Evolutionary conservation across 139 green algal species (phyloP).

Genomic region (Diplosphaera chodatii): DNA sequence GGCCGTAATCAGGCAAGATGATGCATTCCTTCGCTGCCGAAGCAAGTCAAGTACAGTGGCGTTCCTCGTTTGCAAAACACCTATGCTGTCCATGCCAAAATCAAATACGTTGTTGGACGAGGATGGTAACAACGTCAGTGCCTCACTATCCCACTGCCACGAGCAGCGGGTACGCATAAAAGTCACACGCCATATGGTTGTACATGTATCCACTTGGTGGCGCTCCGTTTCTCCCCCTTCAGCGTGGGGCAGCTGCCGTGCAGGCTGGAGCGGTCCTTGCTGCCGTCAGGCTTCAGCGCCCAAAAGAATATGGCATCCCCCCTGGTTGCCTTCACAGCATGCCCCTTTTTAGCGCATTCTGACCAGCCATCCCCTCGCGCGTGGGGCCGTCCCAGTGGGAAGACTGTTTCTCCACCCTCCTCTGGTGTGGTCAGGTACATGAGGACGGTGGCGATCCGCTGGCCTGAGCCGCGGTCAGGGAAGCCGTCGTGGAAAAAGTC

Average conservation of each 20-base stretch:
- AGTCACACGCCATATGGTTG: neutral
- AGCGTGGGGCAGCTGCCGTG: conserved; percentile 72
- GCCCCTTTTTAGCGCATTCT: conserved; percentile 40
- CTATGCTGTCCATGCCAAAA: no score
- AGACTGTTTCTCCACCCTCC: conserved; percentile 59
- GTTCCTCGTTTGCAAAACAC: no score
- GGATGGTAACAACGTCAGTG: no score
- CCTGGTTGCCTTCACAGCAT: conserved; percentile 42
- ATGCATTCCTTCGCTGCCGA: no score
- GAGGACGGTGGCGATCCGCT: conserved; percentile 58
- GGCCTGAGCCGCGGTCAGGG: conserved; percentile 39
- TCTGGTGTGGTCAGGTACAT: conserved; percentile 56
- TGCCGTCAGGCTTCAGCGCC: conserved; percentile 49
- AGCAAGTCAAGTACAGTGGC: no score
- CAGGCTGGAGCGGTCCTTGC: conserved; percentile 42
- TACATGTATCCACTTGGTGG: conserved; percentile 22
- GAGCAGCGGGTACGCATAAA: no score
- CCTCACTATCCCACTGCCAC: no score
- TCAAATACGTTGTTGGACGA: no score
- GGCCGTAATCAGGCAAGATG: no score
- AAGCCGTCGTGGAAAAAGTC: conserved; percentile 7
- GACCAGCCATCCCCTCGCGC: conserved; percentile 32
- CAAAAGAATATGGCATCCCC: conserved; percentile 57
- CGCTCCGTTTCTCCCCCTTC: no score
- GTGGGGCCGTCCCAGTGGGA: conserved; percentile 31